A percentile compares a stretch with the other conserved stretches of the same genome.
Evolutionary conservation across 306 rosid genomes (phyloP).

Genomic region (Vigna reflexopilosa): DNA sequence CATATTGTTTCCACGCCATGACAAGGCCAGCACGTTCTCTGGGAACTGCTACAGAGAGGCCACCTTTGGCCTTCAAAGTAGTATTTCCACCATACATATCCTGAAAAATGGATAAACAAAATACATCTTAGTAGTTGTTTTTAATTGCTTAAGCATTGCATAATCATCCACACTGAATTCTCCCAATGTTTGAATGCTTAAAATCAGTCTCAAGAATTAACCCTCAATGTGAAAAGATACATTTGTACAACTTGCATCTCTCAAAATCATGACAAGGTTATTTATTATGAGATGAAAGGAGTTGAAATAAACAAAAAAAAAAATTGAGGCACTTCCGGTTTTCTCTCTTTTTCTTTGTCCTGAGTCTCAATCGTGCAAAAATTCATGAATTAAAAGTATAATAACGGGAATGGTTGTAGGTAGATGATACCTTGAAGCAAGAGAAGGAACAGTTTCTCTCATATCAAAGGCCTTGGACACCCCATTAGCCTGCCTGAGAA

Average conservation of each 20-base stretch:
- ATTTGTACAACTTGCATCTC: too few relatives aligned
- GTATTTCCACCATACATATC: conserved; percentile 72
- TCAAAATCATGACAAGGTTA: too few relatives aligned
- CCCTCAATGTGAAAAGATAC: too few relatives aligned
- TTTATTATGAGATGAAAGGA: neutral
- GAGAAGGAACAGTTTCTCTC: conserved; percentile 87
- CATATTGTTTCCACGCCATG: conserved; percentile 71
- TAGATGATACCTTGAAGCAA: conserved; percentile 65
- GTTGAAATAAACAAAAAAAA: neutral
- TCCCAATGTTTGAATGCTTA: too few relatives aligned
- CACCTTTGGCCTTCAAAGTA: conserved; percentile 62
- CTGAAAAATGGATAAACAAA: conserved; percentile 43
- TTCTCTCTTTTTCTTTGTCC: neutral
- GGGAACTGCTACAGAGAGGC: conserved; percentile 75
- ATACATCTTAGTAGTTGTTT: neutral
- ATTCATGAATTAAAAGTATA: neutral
- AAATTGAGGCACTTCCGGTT: neutral
- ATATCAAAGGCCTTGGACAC: conserved; percentile 66
- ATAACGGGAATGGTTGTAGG: neutral
- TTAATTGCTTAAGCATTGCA: neutral
- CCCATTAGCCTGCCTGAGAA: conserved; percentile 59
- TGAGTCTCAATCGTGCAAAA: neutral
- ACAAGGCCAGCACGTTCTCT: conserved; percentile 85
- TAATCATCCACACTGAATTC: too few relatives aligned
- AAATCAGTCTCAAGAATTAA: too few relatives aligned